Evolutionary conservation across 177 flowering plant genomes (phyloP).

Genomic region (Telopea speciosissima): DNA sequence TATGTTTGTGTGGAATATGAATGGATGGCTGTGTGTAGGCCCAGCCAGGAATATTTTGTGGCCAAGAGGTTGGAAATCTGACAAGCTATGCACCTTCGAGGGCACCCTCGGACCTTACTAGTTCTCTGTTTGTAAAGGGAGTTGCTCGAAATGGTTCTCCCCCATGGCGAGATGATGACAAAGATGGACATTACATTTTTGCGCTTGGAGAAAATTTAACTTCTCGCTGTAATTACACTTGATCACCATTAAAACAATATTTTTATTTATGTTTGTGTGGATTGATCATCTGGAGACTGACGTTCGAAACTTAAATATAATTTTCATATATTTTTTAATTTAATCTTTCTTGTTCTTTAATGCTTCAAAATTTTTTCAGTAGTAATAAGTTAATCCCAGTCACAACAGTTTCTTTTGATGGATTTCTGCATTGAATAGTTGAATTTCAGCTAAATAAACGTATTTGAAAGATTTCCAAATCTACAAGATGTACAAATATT

Average conservation of each 20-base stretch:
- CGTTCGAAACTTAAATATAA: background rate
- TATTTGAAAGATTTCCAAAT: background rate
- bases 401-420: background rate
- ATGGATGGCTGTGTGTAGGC: constrained; percentile 96
- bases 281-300: background rate
- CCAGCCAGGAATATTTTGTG: constrained; percentile 80
- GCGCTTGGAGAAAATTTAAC: constrained; percentile 91
- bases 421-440: background rate
- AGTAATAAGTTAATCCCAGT: background rate
- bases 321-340: background rate
- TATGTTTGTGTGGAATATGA: constrained; percentile 35
- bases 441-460: background rate
- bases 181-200: constrained; percentile 87
- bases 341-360: background rate
- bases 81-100: constrained; percentile 69
- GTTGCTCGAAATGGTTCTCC: constrained; percentile 84
- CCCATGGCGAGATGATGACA: constrained; percentile 81
- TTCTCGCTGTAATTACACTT: constrained; percentile 89
- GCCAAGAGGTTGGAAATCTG: constrained; percentile 80
- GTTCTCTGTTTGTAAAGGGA: constrained; percentile 50
- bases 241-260: constrained; percentile 25
- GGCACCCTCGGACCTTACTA: constrained; percentile 53
- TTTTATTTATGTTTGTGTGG: background rate
- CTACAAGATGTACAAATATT: background rate
- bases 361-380: too few relatives aligned